Conservation (phyloP, 306 rosid genomes). For the Fagus sylvatica region DNA sequence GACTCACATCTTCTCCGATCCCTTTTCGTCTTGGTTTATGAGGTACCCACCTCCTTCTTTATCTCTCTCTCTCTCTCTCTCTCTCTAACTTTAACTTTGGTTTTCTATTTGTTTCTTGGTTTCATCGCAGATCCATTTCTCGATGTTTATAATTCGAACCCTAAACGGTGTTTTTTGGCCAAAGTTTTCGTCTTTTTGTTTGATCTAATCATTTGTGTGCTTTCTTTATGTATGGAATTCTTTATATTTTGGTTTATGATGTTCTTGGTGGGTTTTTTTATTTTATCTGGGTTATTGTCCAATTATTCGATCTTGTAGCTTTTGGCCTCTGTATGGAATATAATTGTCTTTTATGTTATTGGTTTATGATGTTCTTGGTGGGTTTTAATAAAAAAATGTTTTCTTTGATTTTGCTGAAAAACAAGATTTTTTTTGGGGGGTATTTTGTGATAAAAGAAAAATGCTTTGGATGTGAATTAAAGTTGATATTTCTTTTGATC, state of each 20-base stretch:
- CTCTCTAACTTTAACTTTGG: not conserved
- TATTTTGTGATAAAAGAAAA: not conserved
- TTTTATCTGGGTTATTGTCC: not conserved
- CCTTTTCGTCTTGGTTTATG: conserved; percentile 95
- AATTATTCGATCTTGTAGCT: not conserved
- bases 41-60: conserved; percentile 41
- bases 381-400: no score
- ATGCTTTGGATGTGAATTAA: not conserved
- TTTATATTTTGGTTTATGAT: not conserved
- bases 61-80: no score
- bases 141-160: not conserved
- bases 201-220: not conserved
- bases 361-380: no score
- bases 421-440: not conserved
- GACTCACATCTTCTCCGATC: conserved; percentile 70
- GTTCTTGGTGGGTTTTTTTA: conserved; percentile 6
- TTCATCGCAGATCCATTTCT: conserved; percentile 37
- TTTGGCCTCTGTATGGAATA: not conserved
- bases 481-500: not conserved
- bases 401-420: not conserved
- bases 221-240: not conserved
- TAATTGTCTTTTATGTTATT: not conserved
- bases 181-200: not conserved
- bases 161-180: not conserved
- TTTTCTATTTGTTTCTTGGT: not conserved